These are phyloP conservation scores for Arthroderma uncinatum DNA, from an alignment of 2,329 filamentous ascomycete genomes.

Conservation along the genomic window DNA sequence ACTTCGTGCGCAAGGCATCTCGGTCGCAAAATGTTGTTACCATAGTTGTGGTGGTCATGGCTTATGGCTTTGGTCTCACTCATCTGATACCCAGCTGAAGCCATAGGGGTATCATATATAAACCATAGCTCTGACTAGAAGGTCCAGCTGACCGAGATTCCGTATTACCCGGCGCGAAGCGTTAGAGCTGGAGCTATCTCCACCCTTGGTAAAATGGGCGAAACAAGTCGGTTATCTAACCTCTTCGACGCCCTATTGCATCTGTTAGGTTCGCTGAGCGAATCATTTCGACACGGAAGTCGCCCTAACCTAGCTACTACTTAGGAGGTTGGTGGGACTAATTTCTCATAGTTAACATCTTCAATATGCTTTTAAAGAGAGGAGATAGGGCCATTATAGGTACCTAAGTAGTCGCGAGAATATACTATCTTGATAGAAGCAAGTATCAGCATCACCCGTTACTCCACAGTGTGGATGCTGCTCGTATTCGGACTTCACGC, in stretches of 20 bases:
- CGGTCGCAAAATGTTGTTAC: slow-evolving; percentile 9
- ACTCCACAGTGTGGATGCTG: no score
- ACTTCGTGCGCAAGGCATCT: slow-evolving; percentile 22
- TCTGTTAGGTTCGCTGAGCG: no score
- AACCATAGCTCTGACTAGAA: background rate
- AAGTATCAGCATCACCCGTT: no score
- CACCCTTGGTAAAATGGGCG: background rate
- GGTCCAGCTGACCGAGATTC: background rate
- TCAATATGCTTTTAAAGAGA: no score
- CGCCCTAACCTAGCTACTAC: no score
- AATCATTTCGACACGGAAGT: no score
- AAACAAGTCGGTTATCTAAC: background rate
- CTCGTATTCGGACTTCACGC: no score
- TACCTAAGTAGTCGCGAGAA: no score
- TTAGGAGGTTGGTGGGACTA: no score
- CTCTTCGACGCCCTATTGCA: background rate
- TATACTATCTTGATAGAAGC: no score
- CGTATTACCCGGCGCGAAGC: background rate
- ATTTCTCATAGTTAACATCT: no score
- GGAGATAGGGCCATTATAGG: no score
- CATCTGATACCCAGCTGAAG: background rate
- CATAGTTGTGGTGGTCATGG: background rate
- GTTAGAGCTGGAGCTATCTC: background rate
- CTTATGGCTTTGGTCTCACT: background rate
- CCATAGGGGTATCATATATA: background rate